Base-by-base conservation (phyloP, 2,329 filamentous ascomycete genomes). In the Fusarium sp. region DNA sequence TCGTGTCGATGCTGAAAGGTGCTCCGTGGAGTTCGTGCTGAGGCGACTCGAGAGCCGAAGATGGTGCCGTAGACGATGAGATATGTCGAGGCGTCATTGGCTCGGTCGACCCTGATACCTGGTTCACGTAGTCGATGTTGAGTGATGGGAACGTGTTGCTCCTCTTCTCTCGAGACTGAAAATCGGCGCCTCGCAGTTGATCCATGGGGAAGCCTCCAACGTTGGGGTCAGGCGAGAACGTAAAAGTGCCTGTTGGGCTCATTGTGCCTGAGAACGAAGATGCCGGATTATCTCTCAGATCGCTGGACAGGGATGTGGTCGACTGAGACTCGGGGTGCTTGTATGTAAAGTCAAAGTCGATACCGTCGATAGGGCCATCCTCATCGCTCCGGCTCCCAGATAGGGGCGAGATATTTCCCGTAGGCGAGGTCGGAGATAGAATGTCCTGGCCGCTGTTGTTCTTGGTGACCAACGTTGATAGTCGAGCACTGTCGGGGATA, bases 91-190 rank as follows among this genome's bases (percentile, higher is more conserved):
- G 88, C 5, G 88, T 89, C 75, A 86, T 80, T 2, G 86, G 84
- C 36, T 89, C 86, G 7, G 81, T 79, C 16, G 81, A 80, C 10
- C 73, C 68, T 18, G 74, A 68, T 10, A 69, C 71, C 66, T 88
- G 87, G 74, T 86, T 87, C 74, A 88, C 82, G 67, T 87, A 89
- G 66, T 89, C 92, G 52, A 93, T 86, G 65, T 91, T 91, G 47
- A 94, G 85, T 52, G 92, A 91, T 1, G 95, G 94, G 73, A 97
- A 95, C 0, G 95, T 97, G 82, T 97, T 95, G 81, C 94, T 97
- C 79, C 95, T 89, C 68, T 83, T 83, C 64, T 81, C 81, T n/a
- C 94, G 94, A 65, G 94, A 89, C 77, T 93, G 92, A 74, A 92
- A 91, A 77, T 90, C 90, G 63, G 86, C 25, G 66, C 77, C 35